Evolutionary conservation across 768 basidiomycete species (phyloP), one percentile per base, ranked within the genome.

Genomic region (Xerocomus potaroensis): DNA sequence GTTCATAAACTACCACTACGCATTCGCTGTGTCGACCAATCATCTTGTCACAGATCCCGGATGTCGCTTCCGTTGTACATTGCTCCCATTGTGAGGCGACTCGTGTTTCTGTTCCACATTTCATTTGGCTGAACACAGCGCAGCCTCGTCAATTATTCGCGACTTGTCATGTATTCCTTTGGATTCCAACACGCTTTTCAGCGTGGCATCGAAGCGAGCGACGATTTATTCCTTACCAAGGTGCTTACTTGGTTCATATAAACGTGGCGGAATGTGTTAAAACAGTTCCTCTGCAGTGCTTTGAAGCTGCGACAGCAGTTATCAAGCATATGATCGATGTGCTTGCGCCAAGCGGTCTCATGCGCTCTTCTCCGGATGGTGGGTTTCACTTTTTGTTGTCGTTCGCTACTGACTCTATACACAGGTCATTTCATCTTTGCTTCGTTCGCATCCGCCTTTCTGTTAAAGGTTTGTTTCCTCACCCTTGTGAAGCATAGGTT

Each of bases 101-200:
- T 38, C 27, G 1, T 27, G n/a, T 24, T 42, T n/a, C n/a, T 22
- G 39, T 5, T 15, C 23, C 3, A 26, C 44, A 19, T 32, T 42
- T 41, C 18, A 29, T 51, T 39, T 33, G 42, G 41, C 58, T 53
- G 44, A 54, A 29, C 1, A 19, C 22, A 32, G 27, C 38, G 1
- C 45, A 90, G 87, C 74, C 73, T 87, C 34, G 82, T 84, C 47
- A 78, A 72, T 23, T 91, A 90, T 57, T 85, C 85, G 29, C 75
- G 88, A 14, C 78, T 91, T 10, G 88, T 91, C 40, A 87, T 90
- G 85, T 88, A 79, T 58, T 90, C 88, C 0, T 90, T 91, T 56
- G 87, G 85, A 5, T 90, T 90, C 68, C 87, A 91, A 53, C 83
- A 89, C 55, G 87, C 87, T 2, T 88, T 79, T 63, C 78, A 83